These are phyloP conservation scores for Penicillium brasilianum DNA, from an alignment of 2,329 filamentous ascomycete species.

Conservation along the genomic window DNA sequence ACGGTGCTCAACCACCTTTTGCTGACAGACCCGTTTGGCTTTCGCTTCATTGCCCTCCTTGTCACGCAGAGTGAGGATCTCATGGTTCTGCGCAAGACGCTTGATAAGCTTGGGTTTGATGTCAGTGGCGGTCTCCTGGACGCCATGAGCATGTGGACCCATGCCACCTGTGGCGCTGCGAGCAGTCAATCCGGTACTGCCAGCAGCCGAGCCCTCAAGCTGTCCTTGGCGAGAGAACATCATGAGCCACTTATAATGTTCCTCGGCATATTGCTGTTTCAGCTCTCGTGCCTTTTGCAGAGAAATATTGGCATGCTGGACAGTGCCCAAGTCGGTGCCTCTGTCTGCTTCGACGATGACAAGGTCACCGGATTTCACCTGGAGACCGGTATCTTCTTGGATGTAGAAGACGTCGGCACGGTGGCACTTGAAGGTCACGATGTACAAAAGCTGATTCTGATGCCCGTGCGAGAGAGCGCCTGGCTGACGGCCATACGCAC, in stretches of 20 bases:
- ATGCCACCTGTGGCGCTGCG: conserved; percentile 77
- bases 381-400: conserved; percentile 90
- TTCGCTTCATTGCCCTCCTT: conserved; percentile 98
- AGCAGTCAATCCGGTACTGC: conserved; percentile 63
- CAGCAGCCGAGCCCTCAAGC: conserved; percentile 48
- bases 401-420: conserved; percentile 96
- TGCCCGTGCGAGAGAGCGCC: conserved; percentile 43
- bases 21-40: conserved; percentile 93
- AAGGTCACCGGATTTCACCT: conserved; percentile 86
- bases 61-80: conserved; percentile 85
- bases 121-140: conserved; percentile 74
- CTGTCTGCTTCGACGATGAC: conserved; percentile 98
- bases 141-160: conserved; percentile 75
- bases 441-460: conserved; percentile 61
- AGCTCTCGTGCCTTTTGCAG: conserved; percentile 85
- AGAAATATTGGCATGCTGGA: conserved; percentile 84
- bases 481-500: conserved; percentile 46
- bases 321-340: conserved; percentile 91
- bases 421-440: conserved; percentile 96
- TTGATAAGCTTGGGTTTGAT: conserved; percentile 97
- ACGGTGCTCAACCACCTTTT: conserved; percentile 92
- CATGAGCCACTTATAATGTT: conserved; percentile 98
- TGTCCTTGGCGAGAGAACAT: conserved; percentile 87
- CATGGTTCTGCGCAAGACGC: conserved; percentile 86
- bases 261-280: conserved; percentile 89